Percentiles rank a stretch among this genome's conserved stretches.
These are phyloP conservation scores for Periconia digitata DNA, from an alignment of 2,329 filamentous ascomycete genomes.

Conservation along the genomic window DNA sequence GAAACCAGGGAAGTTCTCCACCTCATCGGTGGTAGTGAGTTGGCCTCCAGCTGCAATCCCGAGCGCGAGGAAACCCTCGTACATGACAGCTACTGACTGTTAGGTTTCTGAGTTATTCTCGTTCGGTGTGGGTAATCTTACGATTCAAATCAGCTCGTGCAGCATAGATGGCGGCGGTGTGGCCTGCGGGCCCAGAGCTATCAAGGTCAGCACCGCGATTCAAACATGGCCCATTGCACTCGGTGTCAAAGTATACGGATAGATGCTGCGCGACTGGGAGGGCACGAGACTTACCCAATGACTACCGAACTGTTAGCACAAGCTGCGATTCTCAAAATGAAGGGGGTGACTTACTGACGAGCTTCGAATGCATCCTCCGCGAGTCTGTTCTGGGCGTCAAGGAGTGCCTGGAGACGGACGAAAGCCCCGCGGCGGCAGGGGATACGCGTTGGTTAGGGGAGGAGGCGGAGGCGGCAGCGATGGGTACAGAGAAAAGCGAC, in stretches of 20 bases:
- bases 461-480: conserved; percentile 70
- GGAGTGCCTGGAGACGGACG: conserved; percentile 41
- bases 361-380: conserved; percentile 84
- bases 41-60: conserved; percentile 95
- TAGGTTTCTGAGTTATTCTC: conserved; percentile 10
- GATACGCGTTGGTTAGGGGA: conserved; percentile 57
- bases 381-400: conserved; percentile 33
- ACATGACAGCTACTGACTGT: conserved; percentile 70
- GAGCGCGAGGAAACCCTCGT: conserved; percentile 97
- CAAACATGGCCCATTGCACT: conserved; percentile 2
- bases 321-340: neutral
- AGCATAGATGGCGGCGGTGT: conserved; percentile 96
- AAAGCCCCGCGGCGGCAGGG: conserved; percentile 38
- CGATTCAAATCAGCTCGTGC: conserved; percentile 90
- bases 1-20: conserved; percentile 98
- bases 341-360: conserved; percentile 69
- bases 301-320: conserved; percentile 33
- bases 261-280: conserved; percentile 13
- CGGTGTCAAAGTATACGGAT: conserved; percentile 10
- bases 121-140: conserved; percentile 41
- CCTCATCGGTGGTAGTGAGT: conserved; percentile 95
- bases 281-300: conserved; percentile 35
- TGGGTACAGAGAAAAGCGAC: conserved; percentile 71
- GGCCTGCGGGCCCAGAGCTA: conserved; percentile 94
- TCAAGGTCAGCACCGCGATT: conserved; percentile 31